These are phyloP conservation scores for Angomonas ambiguus DNA, from an alignment of 208 protist species.

Conservation along the genomic window DNA sequence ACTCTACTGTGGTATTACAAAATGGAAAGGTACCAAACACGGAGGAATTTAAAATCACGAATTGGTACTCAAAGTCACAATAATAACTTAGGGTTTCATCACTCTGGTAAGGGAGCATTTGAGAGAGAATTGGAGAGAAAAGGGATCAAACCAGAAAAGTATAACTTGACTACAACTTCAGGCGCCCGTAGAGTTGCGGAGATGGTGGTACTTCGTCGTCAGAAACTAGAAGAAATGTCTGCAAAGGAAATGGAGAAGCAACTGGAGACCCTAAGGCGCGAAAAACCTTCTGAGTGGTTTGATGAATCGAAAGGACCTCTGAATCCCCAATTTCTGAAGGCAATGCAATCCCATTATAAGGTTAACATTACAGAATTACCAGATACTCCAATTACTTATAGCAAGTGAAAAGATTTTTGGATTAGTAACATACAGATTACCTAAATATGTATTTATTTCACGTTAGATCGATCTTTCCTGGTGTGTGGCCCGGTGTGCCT, in stretches of 20 bases:
- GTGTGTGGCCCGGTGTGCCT: no score
- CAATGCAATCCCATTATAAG: constrained; percentile 76
- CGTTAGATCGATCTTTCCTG: no score
- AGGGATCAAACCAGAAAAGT: constrained; percentile 79
- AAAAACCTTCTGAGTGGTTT: constrained; percentile 73
- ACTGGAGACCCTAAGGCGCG: constrained; percentile 20
- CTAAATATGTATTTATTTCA: no score
- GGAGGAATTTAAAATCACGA: constrained; percentile 55
- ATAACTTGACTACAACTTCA: constrained; percentile 79
- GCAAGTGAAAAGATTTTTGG: constrained; percentile 2
- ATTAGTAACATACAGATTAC: no score
- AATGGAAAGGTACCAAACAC: constrained; percentile 78
- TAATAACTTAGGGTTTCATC: constrained; percentile 85
- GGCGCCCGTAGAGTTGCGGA: constrained; percentile 76
- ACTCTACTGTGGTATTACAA: constrained; percentile 85
- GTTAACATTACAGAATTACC: constrained; percentile 61
- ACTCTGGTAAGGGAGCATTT: constrained; percentile 80
- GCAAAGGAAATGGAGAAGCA: constrained; percentile 39
- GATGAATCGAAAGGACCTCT: constrained; percentile 76
- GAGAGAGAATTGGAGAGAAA: constrained; percentile 82
- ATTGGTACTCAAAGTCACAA: constrained; percentile 70
- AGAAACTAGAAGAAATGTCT: constrained; percentile 65
- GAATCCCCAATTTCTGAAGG: constrained; percentile 73
- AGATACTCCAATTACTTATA: constrained; percentile 26
- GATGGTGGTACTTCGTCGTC: constrained; percentile 74